phyloP scores from a whole-genome alignment of 2,329 filamentous ascomycete species.

The Zymoseptoria pseudotritici region DNA sequence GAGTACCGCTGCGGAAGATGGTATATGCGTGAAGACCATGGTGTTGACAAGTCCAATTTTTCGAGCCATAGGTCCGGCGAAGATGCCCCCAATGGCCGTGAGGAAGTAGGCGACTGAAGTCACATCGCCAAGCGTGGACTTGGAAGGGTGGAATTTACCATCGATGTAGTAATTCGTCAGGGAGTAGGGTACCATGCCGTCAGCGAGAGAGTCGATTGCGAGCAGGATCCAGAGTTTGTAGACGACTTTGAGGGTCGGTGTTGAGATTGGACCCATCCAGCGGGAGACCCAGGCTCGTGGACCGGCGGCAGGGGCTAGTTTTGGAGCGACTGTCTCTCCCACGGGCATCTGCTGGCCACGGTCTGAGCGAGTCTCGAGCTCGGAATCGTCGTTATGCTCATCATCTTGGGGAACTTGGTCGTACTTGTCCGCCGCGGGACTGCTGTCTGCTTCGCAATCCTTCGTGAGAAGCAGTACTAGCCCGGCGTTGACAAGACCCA shows the following conservation, averaged over 20 bases:
- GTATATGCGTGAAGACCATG: slow-evolving; percentile 55
- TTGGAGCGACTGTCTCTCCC: neutral
- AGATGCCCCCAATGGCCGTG: slow-evolving; percentile 36
- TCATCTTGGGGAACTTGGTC: slow-evolving; percentile 23
- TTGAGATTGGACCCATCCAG: slow-evolving; percentile 51
- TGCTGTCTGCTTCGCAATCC: slow-evolving; percentile 41
- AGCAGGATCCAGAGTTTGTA: slow-evolving; percentile 60
- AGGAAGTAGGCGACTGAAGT: slow-evolving; percentile 44
- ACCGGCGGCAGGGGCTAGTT: neutral
- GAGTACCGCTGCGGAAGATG: slow-evolving; percentile 54
- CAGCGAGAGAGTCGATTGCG: slow-evolving; percentile 59
- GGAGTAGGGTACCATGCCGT: slow-evolving; percentile 52
- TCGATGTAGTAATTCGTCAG: slow-evolving; percentile 51
- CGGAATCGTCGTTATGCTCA: slow-evolving; percentile 13
- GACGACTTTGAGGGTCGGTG: slow-evolving; percentile 48
- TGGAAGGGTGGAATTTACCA: slow-evolving; percentile 46
- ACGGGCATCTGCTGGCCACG: neutral
- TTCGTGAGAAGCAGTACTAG: slow-evolving; percentile 43
- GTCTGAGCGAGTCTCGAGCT: slow-evolving; percentile 12
- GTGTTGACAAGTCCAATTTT: slow-evolving; percentile 55
- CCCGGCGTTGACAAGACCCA: slow-evolving; percentile 47
- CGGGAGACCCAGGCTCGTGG: slow-evolving; percentile 10
- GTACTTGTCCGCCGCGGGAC: slow-evolving; percentile 23
- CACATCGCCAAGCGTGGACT: slow-evolving; percentile 47
- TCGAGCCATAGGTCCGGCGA: slow-evolving; percentile 57